Conservation (phyloP, 805 yeast species). For the Metschnikowia henanensis region DNA sequence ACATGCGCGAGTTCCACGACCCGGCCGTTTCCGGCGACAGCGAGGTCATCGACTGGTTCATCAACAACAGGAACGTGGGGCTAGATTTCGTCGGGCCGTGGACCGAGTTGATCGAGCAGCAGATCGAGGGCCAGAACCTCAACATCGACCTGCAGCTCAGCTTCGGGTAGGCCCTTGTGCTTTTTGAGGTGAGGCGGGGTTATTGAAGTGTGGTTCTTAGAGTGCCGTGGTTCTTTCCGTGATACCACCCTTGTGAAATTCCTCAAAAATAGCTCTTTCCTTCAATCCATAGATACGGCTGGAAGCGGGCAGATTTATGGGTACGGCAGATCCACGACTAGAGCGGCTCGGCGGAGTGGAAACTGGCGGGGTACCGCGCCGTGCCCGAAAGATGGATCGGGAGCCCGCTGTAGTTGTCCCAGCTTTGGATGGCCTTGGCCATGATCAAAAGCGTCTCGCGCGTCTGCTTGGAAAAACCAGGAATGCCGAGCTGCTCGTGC, state of each 20-base stretch:
- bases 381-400: slow-evolving; percentile 22
- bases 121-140: slow-evolving; percentile 34
- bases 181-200: neutral
- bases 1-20: slow-evolving; percentile 14
- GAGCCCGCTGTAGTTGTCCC: slow-evolving; percentile 25
- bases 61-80: slow-evolving; percentile 34
- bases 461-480: slow-evolving; percentile 11
- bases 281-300: too few species aligned
- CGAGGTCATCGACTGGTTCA: slow-evolving; percentile 46
- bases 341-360: neutral
- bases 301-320: too few species aligned
- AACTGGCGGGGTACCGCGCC: slow-evolving; percentile 3
- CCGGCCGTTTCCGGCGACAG: slow-evolving; percentile 32
- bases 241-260: too few species aligned
- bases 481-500: slow-evolving; percentile 14
- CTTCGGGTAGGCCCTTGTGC: neutral
- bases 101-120: slow-evolving; percentile 78
- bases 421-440: slow-evolving; percentile 28
- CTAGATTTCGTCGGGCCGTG: slow-evolving; percentile 64
- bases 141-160: slow-evolving; percentile 10
- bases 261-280: too few species aligned
- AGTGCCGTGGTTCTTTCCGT: too few species aligned
- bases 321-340: too few species aligned
- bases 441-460: slow-evolving; percentile 19
- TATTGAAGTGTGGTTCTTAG: too few species aligned